phyloP scores from a whole-genome alignment of 768 basidiomycete species.

The Lentinula guzmanii region DNA sequence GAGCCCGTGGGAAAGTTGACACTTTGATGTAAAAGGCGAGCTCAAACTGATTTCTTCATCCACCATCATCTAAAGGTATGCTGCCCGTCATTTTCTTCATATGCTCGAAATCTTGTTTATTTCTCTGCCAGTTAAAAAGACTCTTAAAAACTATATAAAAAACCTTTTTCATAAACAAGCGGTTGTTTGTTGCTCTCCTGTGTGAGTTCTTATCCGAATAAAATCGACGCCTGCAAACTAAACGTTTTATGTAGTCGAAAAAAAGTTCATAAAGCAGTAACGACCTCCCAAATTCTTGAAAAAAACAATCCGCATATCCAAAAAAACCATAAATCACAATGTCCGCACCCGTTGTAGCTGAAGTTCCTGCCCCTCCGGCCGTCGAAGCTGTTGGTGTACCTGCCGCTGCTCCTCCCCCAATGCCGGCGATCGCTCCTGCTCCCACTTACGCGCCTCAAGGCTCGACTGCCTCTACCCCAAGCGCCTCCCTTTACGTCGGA shows the following conservation, averaged over 20 bases:
- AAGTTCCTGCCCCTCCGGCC: conserved; percentile 41
- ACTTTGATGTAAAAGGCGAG: neutral
- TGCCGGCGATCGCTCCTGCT: conserved; percentile 24
- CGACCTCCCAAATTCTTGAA: conserved; percentile 47
- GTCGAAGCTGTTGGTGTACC: conserved; percentile 41
- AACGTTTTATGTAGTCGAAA: conserved; percentile 41
- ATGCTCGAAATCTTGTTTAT: conserved; percentile 10
- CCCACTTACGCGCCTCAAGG: conserved; percentile 54
- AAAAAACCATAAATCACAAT: conserved; percentile 29
- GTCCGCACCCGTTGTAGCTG: conserved; percentile 53
- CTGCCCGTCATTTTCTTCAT: conserved; percentile 16
- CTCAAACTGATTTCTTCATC: conserved; percentile 39
- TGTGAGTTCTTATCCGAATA: conserved; percentile 35
- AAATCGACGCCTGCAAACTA: conserved; percentile 12
- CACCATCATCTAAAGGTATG: conserved; percentile 69
- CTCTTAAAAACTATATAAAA: conserved; percentile 69
- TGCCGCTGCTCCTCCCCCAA: conserved; percentile 28
- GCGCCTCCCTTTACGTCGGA: conserved; percentile 96
- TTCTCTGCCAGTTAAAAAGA: conserved; percentile 49
- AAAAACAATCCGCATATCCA: conserved; percentile 17
- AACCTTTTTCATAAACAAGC: conserved; percentile 57
- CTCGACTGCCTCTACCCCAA: conserved; percentile 61
- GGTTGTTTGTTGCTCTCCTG: conserved; percentile 73
- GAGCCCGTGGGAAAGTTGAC: neutral
- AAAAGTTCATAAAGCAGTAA: conserved; percentile 93